phyloP scores from a whole-genome alignment of 1,139 yeast genomes.

The Blastobotrys buckinghamii region DNA sequence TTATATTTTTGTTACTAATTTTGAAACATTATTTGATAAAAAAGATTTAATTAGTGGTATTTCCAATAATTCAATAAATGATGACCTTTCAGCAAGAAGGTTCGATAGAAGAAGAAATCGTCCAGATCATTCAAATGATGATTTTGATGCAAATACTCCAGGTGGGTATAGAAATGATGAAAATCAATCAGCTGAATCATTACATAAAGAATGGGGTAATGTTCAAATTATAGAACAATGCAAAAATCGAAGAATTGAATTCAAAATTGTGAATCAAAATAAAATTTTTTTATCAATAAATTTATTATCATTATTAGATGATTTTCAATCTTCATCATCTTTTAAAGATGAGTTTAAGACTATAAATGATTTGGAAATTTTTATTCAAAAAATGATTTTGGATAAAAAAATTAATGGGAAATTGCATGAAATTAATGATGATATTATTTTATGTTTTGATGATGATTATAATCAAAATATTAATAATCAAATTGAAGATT shows the following conservation, averaged over 20 bases:
- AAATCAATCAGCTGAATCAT: too few relatives aligned
- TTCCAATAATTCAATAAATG: too few relatives aligned
- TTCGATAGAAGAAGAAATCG: too few relatives aligned
- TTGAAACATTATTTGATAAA: not conserved
- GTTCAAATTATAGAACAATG: not conserved
- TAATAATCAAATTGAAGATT: not conserved
- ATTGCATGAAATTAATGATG: not conserved
- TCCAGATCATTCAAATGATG: too few relatives aligned
- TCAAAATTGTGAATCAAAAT: not conserved
- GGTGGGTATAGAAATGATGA: not conserved
- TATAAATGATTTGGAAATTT: not conserved
- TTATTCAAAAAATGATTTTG: slow-evolving; percentile 1
- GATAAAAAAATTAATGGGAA: slow-evolving; percentile 1
- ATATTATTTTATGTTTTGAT: not conserved
- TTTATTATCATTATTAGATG: not conserved
- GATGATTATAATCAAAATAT: not conserved
- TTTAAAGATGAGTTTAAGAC: not conserved
- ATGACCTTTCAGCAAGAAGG: too few relatives aligned
- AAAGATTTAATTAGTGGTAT: not conserved
- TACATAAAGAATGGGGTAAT: not conserved
- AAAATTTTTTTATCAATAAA: slow-evolving; percentile 4
- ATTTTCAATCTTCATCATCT: not conserved
- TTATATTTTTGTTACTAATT: not conserved
- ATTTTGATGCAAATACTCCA: not conserved
- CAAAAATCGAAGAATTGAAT: not conserved